A percentile compares a stretch with the other conserved stretches of the same genome.
These are phyloP conservation scores for Diplodia corticola DNA, from an alignment of 2,329 filamentous ascomycete species.

Conservation along the genomic window DNA sequence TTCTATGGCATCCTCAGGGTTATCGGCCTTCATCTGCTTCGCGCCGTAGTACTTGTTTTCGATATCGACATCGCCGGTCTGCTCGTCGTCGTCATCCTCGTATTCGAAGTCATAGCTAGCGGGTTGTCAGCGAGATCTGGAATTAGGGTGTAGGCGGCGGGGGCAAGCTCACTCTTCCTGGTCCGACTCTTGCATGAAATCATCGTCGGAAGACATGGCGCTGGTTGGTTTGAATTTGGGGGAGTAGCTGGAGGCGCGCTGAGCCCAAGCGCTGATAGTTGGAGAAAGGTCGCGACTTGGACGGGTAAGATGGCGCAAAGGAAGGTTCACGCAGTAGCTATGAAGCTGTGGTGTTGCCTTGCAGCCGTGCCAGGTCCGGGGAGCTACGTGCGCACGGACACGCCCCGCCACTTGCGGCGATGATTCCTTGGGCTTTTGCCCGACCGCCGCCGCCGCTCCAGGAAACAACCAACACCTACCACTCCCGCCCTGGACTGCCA, in stretches of 20 bases:
- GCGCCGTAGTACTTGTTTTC: conserved; percentile 99
- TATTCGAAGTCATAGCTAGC: conserved; percentile 92
- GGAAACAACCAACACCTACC: conserved; percentile 6
- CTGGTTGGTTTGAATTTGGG: background rate
- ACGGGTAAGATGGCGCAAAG: background rate
- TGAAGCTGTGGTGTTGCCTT: background rate
- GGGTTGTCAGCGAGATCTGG: conserved; percentile 30
- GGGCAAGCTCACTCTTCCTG: conserved; percentile 68
- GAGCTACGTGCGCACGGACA: background rate
- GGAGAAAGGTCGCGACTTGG: too few relatives aligned
- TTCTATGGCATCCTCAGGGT: conserved; percentile 82
- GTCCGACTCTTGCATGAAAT: conserved; percentile 92
- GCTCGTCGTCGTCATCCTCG: conserved; percentile 88
- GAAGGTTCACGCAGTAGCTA: background rate
- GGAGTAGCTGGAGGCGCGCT: background rate
- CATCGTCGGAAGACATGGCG: conserved; percentile 78
- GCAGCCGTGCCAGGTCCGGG: background rate
- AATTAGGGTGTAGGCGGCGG: background rate
- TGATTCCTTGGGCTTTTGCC: background rate
- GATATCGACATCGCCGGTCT: conserved; percentile 86
- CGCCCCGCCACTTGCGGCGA: background rate
- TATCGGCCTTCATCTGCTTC: conserved; percentile 88
- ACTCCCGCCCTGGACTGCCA: background rate
- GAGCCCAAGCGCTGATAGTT: background rate
- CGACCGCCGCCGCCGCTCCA: background rate